Evolutionary conservation across 225 moss, liverwort and hornwort genomes (phyloP), one percentile per base, ranked within the genome.

Genomic region (Marchantia paleacea): DNA sequence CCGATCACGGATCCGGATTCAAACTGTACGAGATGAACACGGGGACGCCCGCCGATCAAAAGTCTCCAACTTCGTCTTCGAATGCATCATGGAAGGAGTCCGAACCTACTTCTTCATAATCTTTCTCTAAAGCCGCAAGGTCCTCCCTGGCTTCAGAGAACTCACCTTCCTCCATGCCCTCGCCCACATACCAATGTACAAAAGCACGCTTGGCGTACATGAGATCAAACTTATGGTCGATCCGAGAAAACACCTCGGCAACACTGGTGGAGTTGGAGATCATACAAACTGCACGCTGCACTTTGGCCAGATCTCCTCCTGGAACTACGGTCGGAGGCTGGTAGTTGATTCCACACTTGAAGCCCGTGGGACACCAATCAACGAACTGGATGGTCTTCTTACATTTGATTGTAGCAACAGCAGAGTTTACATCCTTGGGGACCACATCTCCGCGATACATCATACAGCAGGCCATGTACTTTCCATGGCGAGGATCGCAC

Each of bases 401-500:
- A 7, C 74, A 75, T 19, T 82, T 82, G 55, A 82, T 82, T 25
- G 69, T 77, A 6, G 76, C 82, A 55, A 82, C 76, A 15, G 82
- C 76, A 50, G 76, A 62, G 52, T 82, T 82, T 11, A 82, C 82
- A 13, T 82, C 82, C 47, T 82, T 82, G 22, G 82, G 82, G 8
- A 82, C 82, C 18, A 82, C 76, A 28, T 82, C 82, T 29, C 82
- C 82, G 51, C 76, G 52, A 19, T 82, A 82, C 76, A 82, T 82
- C 82, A 82, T 76, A n/a, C 82, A 82, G 77, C 82, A 82, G 52
- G 82, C 82, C 82, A 82, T 82, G 69, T 82, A 82, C 69, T 82
- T 82, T 4, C 82, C 82, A 29, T 82, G 82, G 20, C 82, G 82
- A 20, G 82, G 82, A 52, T 82, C 82, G 47, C 82, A 82, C 69